Conservation (phyloP, 441 rosid species). For the Corymbia citriodora region DNA sequence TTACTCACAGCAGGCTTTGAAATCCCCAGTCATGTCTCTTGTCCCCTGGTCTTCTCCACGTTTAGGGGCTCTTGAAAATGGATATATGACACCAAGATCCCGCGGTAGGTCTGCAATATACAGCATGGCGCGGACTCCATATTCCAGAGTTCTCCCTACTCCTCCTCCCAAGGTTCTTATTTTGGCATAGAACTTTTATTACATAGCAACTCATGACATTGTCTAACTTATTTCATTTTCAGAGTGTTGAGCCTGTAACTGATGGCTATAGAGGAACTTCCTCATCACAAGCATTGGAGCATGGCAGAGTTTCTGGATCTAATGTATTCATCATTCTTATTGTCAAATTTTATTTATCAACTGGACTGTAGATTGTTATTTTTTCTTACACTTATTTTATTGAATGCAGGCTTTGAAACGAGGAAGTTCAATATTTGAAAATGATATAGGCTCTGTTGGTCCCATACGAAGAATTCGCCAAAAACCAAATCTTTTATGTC, state of each 20-base stretch:
- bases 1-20: conserved; percentile 29
- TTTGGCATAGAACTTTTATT: background rate
- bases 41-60: conserved; percentile 44
- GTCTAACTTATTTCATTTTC: conserved; percentile 7
- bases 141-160: conserved; percentile 54
- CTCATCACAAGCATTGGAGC: conserved; percentile 49
- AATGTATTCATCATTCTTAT: conserved; percentile 30
- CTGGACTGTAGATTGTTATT: background rate
- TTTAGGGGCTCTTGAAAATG: conserved; percentile 46
- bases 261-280: conserved; percentile 38
- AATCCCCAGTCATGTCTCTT: conserved; percentile 39
- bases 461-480: conserved; percentile 93
- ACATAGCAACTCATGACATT: background rate
- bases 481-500: conserved; percentile 60
- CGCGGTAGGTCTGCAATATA: conserved; percentile 89
- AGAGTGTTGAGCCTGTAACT: conserved; percentile 30
- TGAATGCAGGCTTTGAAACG: conserved; percentile 64
- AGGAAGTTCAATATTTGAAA: conserved; percentile 70
- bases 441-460: conserved; percentile 73
- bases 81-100: conserved; percentile 71
- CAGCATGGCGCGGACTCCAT: conserved; percentile 86
- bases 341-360: background rate
- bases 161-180: conserved; percentile 42
- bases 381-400: conserved; percentile 7
- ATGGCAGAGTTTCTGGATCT: conserved; percentile 46